Evolutionary conservation across 345 rosid genomes (phyloP), one percentile per base, ranked within the genome.

Genomic region (Gossypioides kirkii): DNA sequence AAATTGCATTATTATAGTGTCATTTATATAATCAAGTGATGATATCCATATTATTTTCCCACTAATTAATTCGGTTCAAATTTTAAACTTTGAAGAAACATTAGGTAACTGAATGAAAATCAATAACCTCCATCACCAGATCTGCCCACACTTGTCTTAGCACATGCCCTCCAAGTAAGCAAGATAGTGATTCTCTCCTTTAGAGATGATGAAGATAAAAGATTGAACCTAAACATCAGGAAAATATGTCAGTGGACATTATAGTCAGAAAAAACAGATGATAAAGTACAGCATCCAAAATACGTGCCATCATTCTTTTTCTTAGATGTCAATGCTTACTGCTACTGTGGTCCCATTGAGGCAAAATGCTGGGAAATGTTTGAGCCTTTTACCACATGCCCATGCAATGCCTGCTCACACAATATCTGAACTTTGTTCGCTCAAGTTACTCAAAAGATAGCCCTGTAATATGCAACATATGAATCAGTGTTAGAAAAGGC

Each of bases 91-190:
- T 9, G 46, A 43, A 43, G 12, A 10, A 43, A 43, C 46, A 9
- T 1, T 8, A 43, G 46, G 11, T 6, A 43, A 43, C 45, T 42
- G 45, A 42, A 0, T 8, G 45, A 6, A 42, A 42, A 42, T 42
- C 6, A 42, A 42, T 42, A 42, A 42, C 45, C 45, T 42, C 32
- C 32, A 28, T 28, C 32, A 28, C 36, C 6, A 32, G 36, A 32
- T 1, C 70, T 80, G 90, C 64, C 98, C 93, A 78, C 91, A 86
- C 79, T 87, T 92, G 89, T 94, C 97, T 83, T 92, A 97, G 38
- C 92, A 94, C 96, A 94, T 94, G 79, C 92, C 98, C 83, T 94
- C 98, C 86, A 94, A 80, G 80, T 94, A 90, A 58, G 97, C 96
- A 84, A 92, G 80, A 17, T 94, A 90, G 32, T 77, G 89, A 78